These are phyloP conservation scores for Flaveria brownii DNA, from an alignment of 129 eudicot genomes.

Conservation along the genomic window DNA sequence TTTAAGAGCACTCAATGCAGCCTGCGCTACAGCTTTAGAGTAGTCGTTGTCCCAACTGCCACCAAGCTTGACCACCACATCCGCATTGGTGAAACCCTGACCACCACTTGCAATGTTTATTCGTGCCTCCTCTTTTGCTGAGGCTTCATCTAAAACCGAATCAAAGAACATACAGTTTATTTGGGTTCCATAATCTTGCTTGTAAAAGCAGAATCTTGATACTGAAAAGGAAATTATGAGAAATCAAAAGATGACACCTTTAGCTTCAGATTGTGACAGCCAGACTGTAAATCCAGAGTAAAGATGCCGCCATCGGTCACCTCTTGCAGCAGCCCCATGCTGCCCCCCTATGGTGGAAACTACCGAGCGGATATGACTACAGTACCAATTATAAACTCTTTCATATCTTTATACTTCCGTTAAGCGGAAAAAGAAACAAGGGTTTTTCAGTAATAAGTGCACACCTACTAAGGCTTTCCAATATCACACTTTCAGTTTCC, in stretches of 20 bases:
- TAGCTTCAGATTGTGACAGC: conserved; percentile 88
- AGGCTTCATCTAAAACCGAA: conserved; percentile 61
- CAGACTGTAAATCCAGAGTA: conserved; percentile 88
- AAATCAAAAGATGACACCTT: conserved; percentile 49
- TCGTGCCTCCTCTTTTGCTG: conserved; percentile 86
- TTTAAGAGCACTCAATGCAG: conserved; percentile 85
- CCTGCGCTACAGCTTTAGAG: conserved; percentile 88
- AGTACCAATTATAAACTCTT: conserved; percentile 5
- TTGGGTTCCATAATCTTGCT: not conserved
- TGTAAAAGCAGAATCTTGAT: not conserved
- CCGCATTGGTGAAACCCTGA: conserved; percentile 79
- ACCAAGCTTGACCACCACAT: conserved; percentile 87
- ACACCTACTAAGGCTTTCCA: conserved; percentile 92
- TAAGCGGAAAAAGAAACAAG: not conserved
- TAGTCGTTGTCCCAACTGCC: conserved; percentile 79
- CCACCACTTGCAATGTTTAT: conserved; percentile 48
- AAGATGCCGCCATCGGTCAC: conserved; percentile 84
- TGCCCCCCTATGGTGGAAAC: conserved; percentile 87
- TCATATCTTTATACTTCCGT: conserved; percentile 1
- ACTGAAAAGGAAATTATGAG: not conserved
- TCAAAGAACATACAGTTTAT: conserved; percentile 13
- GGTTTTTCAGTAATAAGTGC: conserved; percentile 11
- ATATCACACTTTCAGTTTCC: conserved; percentile 71
- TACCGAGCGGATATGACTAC: conserved; percentile 88
- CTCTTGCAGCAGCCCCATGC: conserved; percentile 79